Base-by-base conservation (phyloP, 1,284 basidiomycete species). In the Bondarzewia mesenterica region DNA sequence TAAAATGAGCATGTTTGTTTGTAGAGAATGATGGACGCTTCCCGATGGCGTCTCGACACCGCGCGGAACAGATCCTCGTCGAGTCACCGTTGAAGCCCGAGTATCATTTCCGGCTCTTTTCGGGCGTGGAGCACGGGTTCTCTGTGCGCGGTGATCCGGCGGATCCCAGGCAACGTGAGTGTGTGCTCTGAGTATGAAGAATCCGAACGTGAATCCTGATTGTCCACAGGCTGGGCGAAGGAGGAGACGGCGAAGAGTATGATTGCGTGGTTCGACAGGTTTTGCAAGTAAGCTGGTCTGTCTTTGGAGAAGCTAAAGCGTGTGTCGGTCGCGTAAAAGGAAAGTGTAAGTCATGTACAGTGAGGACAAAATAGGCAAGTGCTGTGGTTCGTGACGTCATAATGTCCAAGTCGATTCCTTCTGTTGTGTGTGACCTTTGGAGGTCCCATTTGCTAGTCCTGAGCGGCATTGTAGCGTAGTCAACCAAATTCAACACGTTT, bases 191-290 rank as follows among this genome's bases (percentile, higher is more conserved):
- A n/a, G 20, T n/a, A 10, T n/a, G 29, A 10, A 10, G 29, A 32
- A 15, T 41, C 7, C 39, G 22, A 14, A 21, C 22, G 5, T 12
- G 22, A 12, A 15, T 41, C 7, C 43, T 23, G 41, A 27, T 22
- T 5, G 35, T 14, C n/a, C n/a, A n/a, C n/a, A 80, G 76, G 74
- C n/a, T 81, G 77, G 77, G 77, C 75, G 6, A 78, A 79, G 58
- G 77, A 82, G 55, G 71, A 79, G 53, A 71, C 72, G 26, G 77
- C 76, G 0, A 60, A 66, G 7, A 68, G 70, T 14, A 67, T 77
- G 32, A 58, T 65, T 5, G 58, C 54, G 1, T 79, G 75, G 73
- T 77, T 78, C 53, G 55, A 58, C 27, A 61, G 71, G 23, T 77
- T 73, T 48, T 36, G 44, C 29, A 32, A 45, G n/a, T 45, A 4